These are phyloP conservation scores for Mimosa pudica DNA, from an alignment of 306 rosid genomes.

Conservation along the genomic window DNA sequence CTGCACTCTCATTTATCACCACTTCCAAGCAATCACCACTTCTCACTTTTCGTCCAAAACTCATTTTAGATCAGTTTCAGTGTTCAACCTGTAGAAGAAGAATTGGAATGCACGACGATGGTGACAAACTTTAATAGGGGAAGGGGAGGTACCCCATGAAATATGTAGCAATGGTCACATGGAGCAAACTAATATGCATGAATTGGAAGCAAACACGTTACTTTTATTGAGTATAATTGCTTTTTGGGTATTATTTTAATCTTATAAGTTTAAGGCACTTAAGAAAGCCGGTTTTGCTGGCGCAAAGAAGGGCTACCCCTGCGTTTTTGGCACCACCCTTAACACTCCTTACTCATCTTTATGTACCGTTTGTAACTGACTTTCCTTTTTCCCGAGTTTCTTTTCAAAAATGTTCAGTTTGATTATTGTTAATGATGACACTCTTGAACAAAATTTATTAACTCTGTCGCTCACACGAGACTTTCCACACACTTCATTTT, in stretches of 20 bases:
- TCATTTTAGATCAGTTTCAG: constrained; percentile 46
- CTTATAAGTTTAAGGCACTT: constrained; percentile 31
- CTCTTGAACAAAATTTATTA: neutral
- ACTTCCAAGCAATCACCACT: constrained; percentile 83
- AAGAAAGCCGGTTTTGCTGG: constrained; percentile 64
- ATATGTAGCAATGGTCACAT: constrained; percentile 83
- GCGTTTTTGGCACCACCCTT: constrained; percentile 65
- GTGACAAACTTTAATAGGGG: constrained; percentile 25
- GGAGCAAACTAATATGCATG: constrained; percentile 28
- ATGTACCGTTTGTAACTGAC: neutral
- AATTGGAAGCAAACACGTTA: constrained; percentile 45
- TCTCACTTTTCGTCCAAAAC: constrained; percentile 41
- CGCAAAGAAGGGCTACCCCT: constrained; percentile 57
- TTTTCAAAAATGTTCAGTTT: neutral
- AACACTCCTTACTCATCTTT: neutral
- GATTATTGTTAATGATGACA: neutral
- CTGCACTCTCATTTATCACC: constrained; percentile 71
- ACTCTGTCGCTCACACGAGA: neutral
- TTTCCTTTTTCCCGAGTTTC: neutral
- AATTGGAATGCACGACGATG: constrained; percentile 22
- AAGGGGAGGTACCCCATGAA: constrained; percentile 50
- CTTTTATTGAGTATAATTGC: constrained; percentile 46
- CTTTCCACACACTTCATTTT: neutral
- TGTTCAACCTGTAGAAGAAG: constrained; percentile 43
- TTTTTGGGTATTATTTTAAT: constrained; percentile 37